Base-by-base conservation (phyloP, 179 eudicot genomes). In the Monotropa hypopitys region DNA sequence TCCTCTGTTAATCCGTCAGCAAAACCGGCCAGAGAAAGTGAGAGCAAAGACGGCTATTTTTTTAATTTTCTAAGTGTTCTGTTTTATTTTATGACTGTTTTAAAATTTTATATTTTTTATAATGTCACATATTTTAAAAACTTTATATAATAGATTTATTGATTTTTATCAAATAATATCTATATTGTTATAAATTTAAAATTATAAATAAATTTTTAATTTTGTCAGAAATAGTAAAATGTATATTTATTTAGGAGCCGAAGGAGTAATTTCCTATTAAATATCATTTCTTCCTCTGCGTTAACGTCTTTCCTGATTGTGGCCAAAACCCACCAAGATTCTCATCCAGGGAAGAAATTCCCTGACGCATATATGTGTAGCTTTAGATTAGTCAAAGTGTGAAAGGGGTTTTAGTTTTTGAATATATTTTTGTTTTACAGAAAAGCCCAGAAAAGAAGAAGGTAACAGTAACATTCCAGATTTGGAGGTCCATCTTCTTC, bases 1-100 rank as follows among this genome's bases (percentile, higher is more conserved):
- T n/a, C 7, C 59, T 53, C 26, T 74, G 50, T 32, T 67, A 68
- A 77, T 67, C 78, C 79, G 79, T 51, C 65, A 21, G 35, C 20
- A 21, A 76, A 45, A 26, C 10, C 35, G 68, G 20, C 40, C 1
- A 62, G 35, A 62, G 67, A 56, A 75, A 76, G 61, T 54, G 35
- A 32, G 26, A 67, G 38, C 28, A 69, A 38, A 3, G 3, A 30
- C 43, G 47, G 71, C 63, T 79, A 47, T 35, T 9, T 66, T 43
- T 46, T n/a, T 10, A 13, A n/a, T 57, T 11, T n/a, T n/a, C n/a
- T n/a, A n/a, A n/a, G n/a, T n/a, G n/a, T n/a, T n/a, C n/a, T n/a
- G n/a, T n/a, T n/a, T n/a, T n/a, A n/a, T n/a, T n/a, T n/a, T n/a
- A n/a, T n/a, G n/a, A n/a, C n/a, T n/a, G n/a, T n/a, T n/a, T n/a